These are phyloP conservation scores for Logfia minima DNA, from an alignment of 129 eudicot genomes.

Conservation along the genomic window DNA sequence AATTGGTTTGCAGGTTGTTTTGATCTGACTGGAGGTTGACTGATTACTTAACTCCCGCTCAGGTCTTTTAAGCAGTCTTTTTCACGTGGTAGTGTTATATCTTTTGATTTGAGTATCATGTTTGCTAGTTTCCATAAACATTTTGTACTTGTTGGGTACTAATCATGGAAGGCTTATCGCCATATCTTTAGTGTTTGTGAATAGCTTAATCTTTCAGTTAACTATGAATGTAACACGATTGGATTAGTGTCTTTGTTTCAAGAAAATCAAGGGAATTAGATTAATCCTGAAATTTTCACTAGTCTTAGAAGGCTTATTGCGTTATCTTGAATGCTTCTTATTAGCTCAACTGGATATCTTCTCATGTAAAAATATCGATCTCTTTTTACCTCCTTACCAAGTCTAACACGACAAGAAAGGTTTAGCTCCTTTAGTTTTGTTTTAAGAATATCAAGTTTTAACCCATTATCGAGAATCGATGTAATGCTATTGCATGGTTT, in stretches of 20 bases:
- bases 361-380: conserved; percentile 1
- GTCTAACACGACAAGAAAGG: background rate
- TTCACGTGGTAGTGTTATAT: conserved; percentile 20
- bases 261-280: background rate
- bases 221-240: background rate
- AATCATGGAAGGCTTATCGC: conserved; percentile 23
- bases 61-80: conserved; percentile 25
- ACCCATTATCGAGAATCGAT: background rate
- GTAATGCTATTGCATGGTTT: background rate
- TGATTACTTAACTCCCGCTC: background rate
- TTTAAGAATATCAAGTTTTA: background rate
- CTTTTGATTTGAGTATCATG: conserved; percentile 17
- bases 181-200: conserved; percentile 28
- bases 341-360: background rate
- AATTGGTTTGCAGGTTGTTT: conserved; percentile 24
- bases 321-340: background rate
- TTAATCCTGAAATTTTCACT: background rate
- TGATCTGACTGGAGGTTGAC: conserved; percentile 15
- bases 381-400: background rate
- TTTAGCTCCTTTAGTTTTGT: background rate
- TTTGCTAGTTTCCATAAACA: conserved; percentile 26
- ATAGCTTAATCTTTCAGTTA: conserved; percentile 19
- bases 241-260: background rate
- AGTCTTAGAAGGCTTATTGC: background rate
- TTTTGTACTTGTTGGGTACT: conserved; percentile 21